Evolutionary conservation across 1,139 yeast species (phyloP).

Genomic region (Kodamaea sp.): DNA sequence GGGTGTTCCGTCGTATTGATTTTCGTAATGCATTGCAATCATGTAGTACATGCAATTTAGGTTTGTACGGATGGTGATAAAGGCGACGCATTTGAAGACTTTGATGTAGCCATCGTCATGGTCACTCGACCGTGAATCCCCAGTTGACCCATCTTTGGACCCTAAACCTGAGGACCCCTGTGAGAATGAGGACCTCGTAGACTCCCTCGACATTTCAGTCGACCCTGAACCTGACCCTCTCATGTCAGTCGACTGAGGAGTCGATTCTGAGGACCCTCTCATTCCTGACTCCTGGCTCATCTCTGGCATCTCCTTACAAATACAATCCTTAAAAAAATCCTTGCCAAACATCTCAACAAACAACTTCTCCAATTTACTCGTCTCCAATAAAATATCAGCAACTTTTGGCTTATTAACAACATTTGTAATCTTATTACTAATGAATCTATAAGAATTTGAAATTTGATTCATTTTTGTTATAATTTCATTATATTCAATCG

Average conservation of each 20-base stretch:
- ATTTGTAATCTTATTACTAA: conserved; percentile 30
- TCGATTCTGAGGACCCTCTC: no score
- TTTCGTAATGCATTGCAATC: conserved; percentile 43
- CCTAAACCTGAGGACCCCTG: no score
- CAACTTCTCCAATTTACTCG: conserved; percentile 36
- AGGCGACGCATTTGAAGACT: conserved; percentile 34
- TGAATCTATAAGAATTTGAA: conserved; percentile 28
- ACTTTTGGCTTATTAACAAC: conserved; percentile 32
- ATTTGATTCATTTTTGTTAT: conserved; percentile 18
- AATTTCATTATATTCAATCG: conserved; percentile 13
- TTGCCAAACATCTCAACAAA: conserved; percentile 41
- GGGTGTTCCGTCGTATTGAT: conserved; percentile 27
- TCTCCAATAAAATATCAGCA: conserved; percentile 34
- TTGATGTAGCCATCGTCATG: conserved; percentile 20
- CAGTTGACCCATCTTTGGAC: no score
- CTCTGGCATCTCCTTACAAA: conserved; percentile 26
- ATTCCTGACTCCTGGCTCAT: not conserved
- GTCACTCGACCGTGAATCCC: conserved; percentile 8
- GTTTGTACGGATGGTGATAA: conserved; percentile 40
- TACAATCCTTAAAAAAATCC: conserved; percentile 40
- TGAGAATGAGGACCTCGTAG: no score
- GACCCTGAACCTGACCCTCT: no score
- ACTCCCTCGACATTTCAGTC: no score
- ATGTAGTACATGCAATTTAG: conserved; percentile 43
- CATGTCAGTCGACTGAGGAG: conserved; percentile 1